phyloP scores from a whole-genome alignment of 495 filamentous ascomycete genomes.

The Neurospora tetrasperma region DNA sequence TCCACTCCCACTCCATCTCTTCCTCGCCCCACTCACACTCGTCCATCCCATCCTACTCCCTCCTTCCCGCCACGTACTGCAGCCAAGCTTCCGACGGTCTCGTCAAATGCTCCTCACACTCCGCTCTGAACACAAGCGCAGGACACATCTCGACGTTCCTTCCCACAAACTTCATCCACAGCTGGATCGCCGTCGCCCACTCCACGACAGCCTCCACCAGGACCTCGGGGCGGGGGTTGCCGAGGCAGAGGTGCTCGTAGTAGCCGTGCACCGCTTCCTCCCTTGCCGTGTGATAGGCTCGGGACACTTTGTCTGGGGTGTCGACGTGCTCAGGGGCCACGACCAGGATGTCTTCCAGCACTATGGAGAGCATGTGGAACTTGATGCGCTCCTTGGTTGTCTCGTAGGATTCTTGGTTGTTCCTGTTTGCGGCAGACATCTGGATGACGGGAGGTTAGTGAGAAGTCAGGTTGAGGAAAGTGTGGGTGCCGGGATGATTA shows the following conservation, averaged over 20 bases:
- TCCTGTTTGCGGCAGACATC: not conserved
- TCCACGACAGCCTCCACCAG: not conserved
- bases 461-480: not conserved
- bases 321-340: not conserved
- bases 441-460: not conserved
- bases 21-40: not conserved
- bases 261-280: not conserved
- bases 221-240: too few relatives aligned
- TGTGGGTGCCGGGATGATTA: not conserved
- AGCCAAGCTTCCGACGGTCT: not conserved
- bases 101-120: not conserved
- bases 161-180: not conserved
- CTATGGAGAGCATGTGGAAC: not conserved
- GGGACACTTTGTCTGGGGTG: not conserved
- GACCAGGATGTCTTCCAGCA: not conserved
- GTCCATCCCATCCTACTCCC: not conserved
- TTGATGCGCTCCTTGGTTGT: not conserved
- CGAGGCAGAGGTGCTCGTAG: not conserved
- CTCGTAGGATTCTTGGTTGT: not conserved
- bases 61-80: not conserved
- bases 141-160: not conserved
- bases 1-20: not conserved
- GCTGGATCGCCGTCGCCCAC: not conserved
- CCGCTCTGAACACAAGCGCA: not conserved
- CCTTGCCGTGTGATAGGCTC: not conserved